Conservation (phyloP, 2,329 filamentous ascomycete species). For the Zelopaecilomyces penicillatus region DNA sequence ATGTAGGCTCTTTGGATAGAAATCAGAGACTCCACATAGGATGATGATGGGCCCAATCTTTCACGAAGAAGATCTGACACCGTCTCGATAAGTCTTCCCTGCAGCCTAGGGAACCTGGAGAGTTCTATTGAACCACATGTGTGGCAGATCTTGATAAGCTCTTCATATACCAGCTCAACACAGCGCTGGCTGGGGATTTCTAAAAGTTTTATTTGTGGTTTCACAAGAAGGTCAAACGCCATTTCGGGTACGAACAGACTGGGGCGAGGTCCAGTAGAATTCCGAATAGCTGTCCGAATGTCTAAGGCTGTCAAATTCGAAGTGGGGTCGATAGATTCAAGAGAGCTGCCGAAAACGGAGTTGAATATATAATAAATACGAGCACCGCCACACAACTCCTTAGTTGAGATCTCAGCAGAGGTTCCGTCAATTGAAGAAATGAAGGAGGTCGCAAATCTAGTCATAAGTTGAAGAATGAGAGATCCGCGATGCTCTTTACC, state of each 20-base stretch:
- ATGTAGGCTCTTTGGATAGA: slow-evolving; percentile 97
- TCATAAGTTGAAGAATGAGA: slow-evolving; percentile 94
- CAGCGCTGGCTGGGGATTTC: slow-evolving; percentile 93
- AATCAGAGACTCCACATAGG: slow-evolving; percentile 92
- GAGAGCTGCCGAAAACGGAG: slow-evolving; percentile 91
- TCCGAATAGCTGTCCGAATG: slow-evolving; percentile 93
- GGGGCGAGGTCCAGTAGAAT: slow-evolving; percentile 90
- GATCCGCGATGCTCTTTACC: slow-evolving; percentile 95
- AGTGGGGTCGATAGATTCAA: slow-evolving; percentile 94
- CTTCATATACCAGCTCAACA: slow-evolving; percentile 96
- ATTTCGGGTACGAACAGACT: slow-evolving; percentile 96
- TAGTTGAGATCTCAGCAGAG: slow-evolving; percentile 96
- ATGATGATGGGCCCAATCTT: slow-evolving; percentile 78
- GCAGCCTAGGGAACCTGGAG: slow-evolving; percentile 80
- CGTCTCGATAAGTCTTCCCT: slow-evolving; percentile 95
- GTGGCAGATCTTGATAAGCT: slow-evolving; percentile 98
- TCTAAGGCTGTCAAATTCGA: slow-evolving; percentile 90
- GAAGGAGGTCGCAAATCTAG: slow-evolving; percentile 92
- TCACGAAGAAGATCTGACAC: slow-evolving; percentile 93
- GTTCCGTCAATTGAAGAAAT: slow-evolving; percentile 98
- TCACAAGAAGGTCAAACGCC: slow-evolving; percentile 94
- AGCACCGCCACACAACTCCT: slow-evolving; percentile 90
- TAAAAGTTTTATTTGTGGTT: slow-evolving; percentile 95
- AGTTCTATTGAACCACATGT: slow-evolving; percentile 95
- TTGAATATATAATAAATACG: slow-evolving; percentile 99